Conservation (phyloP, 805 yeast genomes). For the Yarrowia keelungensis region DNA sequence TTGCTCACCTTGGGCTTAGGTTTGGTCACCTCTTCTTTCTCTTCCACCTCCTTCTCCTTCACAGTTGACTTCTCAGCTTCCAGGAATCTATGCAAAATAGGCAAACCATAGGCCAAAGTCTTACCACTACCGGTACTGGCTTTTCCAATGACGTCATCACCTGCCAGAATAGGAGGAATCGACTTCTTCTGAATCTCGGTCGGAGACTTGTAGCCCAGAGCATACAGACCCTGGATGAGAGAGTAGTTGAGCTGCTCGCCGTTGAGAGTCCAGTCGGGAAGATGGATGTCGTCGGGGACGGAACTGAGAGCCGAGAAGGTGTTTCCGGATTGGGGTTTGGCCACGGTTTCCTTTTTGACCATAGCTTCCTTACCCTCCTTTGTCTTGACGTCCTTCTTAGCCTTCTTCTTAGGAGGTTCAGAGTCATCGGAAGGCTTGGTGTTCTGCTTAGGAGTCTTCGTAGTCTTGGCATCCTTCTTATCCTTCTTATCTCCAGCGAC, state of each 20-base stretch:
- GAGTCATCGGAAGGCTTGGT: constrained; percentile 30
- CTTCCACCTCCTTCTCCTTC: background rate
- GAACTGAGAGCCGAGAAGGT: constrained; percentile 42
- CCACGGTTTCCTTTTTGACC: constrained; percentile 2
- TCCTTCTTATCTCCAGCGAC: constrained; percentile 52
- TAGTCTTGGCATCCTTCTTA: constrained; percentile 37
- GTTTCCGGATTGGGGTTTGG: background rate
- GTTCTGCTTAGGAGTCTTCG: constrained; percentile 44
- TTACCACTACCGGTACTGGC: constrained; percentile 99
- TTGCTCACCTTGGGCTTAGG: background rate
- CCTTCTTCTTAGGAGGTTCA: background rate
- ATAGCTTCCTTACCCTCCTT: constrained; percentile 9
- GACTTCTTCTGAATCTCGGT: constrained; percentile 82
- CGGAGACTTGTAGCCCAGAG: constrained; percentile 68
- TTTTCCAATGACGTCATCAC: constrained; percentile 88
- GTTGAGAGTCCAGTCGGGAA: constrained; percentile 51
- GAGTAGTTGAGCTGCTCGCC: constrained; percentile 58
- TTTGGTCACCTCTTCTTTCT: background rate
- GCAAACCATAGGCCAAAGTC: constrained; percentile 93
- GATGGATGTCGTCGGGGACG: constrained; percentile 43
- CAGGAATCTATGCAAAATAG: constrained; percentile 58
- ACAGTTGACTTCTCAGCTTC: background rate
- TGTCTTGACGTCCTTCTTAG: background rate
- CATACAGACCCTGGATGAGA: constrained; percentile 65
- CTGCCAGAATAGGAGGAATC: constrained; percentile 75